Evolutionary conservation across 2,329 filamentous ascomycete genomes (phyloP), one percentile per base, ranked within the genome.

Genomic region (Alternaria sp.): DNA sequence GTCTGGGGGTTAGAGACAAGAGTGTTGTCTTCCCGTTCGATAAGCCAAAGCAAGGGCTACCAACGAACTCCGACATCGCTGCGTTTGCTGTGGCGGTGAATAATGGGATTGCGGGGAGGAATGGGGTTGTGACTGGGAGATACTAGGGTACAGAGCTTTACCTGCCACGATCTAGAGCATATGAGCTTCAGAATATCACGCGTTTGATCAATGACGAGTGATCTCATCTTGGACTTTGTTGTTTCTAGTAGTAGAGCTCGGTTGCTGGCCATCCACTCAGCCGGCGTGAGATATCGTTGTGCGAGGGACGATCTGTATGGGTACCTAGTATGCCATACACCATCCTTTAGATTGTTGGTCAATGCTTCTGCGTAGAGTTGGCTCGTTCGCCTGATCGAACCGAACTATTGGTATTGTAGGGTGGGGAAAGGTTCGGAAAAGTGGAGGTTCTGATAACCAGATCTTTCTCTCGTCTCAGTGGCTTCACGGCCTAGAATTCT

Each of bases 41-140:
- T 26, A 74, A 74, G 57, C 64, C 68, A 11, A 66, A 60, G 33
- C 60, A 58, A 2, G 70, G 55, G 8, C 8, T 78, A 14, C 56
- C 55, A 10, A 61, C 68, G 25, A 76, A 73, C 47, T 62, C 62
- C 3, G 78, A 80, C 58, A 73, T 79, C 44, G 66, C 69, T 10
- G 74, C 75, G 20, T 56, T 80, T 58, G 78, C 76, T 3, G 74
- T 80, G 58, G 78, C 78, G 23, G 66, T 80, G n/a, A 80, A 80
- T 30, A 78, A 78, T 61, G 74, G 67, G 15, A 69, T 72, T 53
- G 76, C 74, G 7, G 76, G 75, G n/a, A 60, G 69, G 47, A 78
- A 79, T 53, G 54, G 56, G 3, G 68, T 71, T 28, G 66, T 78
- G 21, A 76, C 73, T 6, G 70, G 67, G 8, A 9, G 57, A 28